A percentile compares a stretch with the other conserved stretches of the same genome.
These are phyloP conservation scores for Neopestalotiopsis sp. DNA, from an alignment of 2,329 filamentous ascomycete species.

Conservation along the genomic window DNA sequence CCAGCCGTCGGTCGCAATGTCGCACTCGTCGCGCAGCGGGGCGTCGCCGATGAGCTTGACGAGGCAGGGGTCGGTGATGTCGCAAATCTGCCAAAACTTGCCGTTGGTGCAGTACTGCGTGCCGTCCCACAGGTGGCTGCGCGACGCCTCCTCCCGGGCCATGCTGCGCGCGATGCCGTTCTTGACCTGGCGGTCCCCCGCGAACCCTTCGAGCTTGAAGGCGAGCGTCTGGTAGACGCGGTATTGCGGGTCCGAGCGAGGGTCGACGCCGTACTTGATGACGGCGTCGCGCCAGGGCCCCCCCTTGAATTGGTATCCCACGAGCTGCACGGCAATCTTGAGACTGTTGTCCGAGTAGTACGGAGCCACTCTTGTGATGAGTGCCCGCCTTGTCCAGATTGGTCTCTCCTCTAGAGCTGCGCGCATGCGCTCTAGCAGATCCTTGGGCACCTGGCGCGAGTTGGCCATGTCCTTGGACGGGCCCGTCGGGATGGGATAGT, in stretches of 20 bases:
- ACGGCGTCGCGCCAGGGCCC: conserved; percentile 92
- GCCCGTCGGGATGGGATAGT: conserved; percentile 66
- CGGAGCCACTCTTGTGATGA: conserved; percentile 73
- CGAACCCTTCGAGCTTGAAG: conserved; percentile 67
- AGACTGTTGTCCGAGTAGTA: conserved; percentile 62
- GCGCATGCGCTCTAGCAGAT: conserved; percentile 68
- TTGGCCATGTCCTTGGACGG: conserved; percentile 64
- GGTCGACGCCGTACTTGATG: conserved; percentile 85
- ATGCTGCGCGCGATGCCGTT: conserved; percentile 47
- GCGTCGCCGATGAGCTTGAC: conserved; percentile 68
- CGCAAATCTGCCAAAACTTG: conserved; percentile 93
- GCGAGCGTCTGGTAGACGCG: conserved; percentile 88
- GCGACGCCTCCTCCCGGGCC: conserved; percentile 43
- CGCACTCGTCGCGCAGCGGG: conserved; percentile 63
- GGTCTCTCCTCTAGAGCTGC: conserved; percentile 75
- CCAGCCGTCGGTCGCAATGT: conserved; percentile 76
- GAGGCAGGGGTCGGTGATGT: conserved; percentile 83
- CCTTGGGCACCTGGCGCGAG: conserved; percentile 53
- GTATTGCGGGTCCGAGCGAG: conserved; percentile 76
- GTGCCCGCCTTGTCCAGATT: conserved; percentile 83
- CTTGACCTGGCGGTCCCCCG: conserved; percentile 55
- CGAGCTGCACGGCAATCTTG: conserved; percentile 80
- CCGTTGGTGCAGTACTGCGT: conserved; percentile 76
- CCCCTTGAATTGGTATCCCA: conserved; percentile 90
- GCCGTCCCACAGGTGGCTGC: conserved; percentile 84